phyloP scores from a whole-genome alignment of 352 stramenopile species.

The Globisporangium nagaii region DNA sequence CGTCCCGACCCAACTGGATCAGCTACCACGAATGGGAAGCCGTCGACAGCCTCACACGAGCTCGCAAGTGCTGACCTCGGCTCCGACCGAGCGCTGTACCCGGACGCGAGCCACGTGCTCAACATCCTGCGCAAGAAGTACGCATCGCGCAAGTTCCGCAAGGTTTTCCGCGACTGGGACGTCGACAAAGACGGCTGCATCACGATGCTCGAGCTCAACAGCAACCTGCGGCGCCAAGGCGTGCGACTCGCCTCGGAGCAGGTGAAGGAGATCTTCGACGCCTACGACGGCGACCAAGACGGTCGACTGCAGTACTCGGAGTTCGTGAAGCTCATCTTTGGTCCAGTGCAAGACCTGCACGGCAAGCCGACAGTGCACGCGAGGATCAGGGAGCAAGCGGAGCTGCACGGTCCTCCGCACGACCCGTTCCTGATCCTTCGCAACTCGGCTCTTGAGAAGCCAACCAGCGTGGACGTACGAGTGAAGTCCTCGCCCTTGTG shows the following conservation, averaged over 20 bases:
- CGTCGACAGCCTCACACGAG: not conserved
- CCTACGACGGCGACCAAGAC: conserved; percentile 33
- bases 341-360: conserved; percentile 18
- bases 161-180: conserved; percentile 58
- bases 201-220: conserved; percentile 35
- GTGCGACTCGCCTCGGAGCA: conserved; percentile 25
- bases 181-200: conserved; percentile 47
- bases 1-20: not conserved
- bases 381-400: conserved; percentile 1
- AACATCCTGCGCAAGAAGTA: conserved; percentile 50
- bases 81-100: conserved; percentile 14
- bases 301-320: conserved; percentile 37
- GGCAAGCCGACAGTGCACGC: conserved; percentile 1
- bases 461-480: not conserved
- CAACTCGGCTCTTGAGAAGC: conserved; percentile 13
- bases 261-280: conserved; percentile 35
- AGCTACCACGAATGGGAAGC: not conserved
- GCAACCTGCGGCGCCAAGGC: conserved; percentile 36
- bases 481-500: not conserved
- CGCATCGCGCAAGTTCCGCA: conserved; percentile 25
- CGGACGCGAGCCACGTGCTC: conserved; percentile 28
- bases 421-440: conserved; percentile 38
- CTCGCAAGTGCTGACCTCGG: not conserved
- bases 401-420: not conserved
- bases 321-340: conserved; percentile 39